Conservation (phyloP, 2,329 filamentous ascomycete species). For the Penicillium sp. region DNA sequence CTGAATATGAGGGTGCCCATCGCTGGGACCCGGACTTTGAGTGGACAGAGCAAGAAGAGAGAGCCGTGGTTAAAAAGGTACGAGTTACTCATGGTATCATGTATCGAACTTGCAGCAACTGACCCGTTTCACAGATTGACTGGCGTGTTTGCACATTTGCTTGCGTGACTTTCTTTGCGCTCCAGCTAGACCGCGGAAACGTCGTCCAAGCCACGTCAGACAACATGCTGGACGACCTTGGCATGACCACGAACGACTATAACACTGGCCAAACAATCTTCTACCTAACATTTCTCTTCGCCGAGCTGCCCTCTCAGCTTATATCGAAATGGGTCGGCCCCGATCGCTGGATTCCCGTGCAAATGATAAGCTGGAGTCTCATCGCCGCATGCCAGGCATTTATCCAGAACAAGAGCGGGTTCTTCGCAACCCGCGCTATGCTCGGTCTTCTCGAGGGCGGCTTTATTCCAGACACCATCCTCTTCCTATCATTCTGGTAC, state of each 20-base stretch:
- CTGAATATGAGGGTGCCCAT: constrained; percentile 47
- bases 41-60: constrained; percentile 46
- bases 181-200: constrained; percentile 64
- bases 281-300: constrained; percentile 36
- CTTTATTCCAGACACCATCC: constrained; percentile 47
- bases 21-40: constrained; percentile 48
- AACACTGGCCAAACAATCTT: constrained; percentile 44
- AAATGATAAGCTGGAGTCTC: constrained; percentile 57
- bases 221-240: constrained; percentile 52
- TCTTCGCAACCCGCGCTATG: constrained; percentile 44
- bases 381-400: constrained; percentile 53
- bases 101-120: background rate
- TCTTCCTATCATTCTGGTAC: constrained; percentile 73
- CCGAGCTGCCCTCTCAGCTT: constrained; percentile 61
- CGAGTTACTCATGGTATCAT: background rate
- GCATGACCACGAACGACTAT: constrained; percentile 50
- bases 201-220: constrained; percentile 60
- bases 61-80: constrained; percentile 38
- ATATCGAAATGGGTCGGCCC: constrained; percentile 58
- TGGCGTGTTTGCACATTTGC: constrained; percentile 41
- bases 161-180: constrained; percentile 61
- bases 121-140: constrained; percentile 34
- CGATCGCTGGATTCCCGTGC: constrained; percentile 59
- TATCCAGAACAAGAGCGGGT: constrained; percentile 43
- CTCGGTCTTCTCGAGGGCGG: constrained; percentile 54